Percentiles rank a stretch among this genome's conserved stretches.
Evolutionary conservation across 2,329 filamentous ascomycete species (phyloP).

Genomic region (Fusarium tanahbumbuense): DNA sequence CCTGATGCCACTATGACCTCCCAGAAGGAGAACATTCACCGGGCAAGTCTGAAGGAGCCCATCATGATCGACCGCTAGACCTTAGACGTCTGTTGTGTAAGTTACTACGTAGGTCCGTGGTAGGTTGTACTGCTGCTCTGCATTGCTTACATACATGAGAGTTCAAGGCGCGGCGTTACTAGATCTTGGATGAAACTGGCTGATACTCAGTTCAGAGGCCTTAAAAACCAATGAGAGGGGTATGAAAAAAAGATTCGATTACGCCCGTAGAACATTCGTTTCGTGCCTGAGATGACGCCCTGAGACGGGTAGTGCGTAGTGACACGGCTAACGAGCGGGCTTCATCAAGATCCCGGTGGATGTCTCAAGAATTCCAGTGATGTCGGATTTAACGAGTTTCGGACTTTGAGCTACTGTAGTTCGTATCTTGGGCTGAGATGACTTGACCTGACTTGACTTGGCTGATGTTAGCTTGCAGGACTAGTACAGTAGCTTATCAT

Average conservation of each 20-base stretch:
- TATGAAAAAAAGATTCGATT: not conserved
- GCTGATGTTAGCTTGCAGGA: constrained; percentile 1
- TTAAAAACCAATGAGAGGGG: not conserved
- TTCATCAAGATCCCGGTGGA: not conserved
- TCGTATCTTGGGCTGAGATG: not conserved
- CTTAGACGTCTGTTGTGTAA: not conserved
- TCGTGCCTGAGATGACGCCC: constrained; percentile 8
- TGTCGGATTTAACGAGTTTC: not conserved
- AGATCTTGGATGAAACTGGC: constrained; percentile 14
- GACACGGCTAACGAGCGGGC: not conserved
- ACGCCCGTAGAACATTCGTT: constrained; percentile 6
- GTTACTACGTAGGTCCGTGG: not conserved
- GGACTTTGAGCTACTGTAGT: not conserved
- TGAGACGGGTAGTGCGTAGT: not conserved
- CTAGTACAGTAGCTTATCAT: constrained; percentile 2
- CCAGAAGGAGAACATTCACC: not conserved
- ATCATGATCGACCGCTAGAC: not conserved
- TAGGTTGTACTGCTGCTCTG: not conserved
- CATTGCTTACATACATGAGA: not conserved
- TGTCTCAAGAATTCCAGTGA: constrained; percentile 20
- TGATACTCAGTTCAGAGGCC: constrained; percentile 5
- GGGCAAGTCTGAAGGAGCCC: not conserved
- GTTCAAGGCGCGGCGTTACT: constrained; percentile 1
- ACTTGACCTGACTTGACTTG: not conserved
- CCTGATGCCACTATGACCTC: not conserved